Evolutionary conservation across 2,329 filamentous ascomycete species (phyloP).

Genomic region (Harringtonia aguacate): DNA sequence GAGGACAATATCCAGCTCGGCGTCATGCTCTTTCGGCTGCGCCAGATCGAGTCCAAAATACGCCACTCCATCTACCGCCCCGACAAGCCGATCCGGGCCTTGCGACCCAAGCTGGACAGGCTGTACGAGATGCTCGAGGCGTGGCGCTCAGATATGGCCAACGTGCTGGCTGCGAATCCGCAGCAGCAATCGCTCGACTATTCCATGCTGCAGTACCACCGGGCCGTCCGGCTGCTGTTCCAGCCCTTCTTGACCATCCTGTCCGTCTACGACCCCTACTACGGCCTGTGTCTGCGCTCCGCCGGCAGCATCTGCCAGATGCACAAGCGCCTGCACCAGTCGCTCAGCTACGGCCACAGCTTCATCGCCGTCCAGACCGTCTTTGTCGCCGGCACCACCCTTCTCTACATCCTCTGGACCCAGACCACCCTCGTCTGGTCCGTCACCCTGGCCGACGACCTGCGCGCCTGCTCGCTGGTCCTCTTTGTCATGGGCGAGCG

Average conservation of each 20-base stretch:
- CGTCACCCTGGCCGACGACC: constrained; percentile 34
- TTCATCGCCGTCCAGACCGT: constrained; percentile 31
- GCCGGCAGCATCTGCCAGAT: constrained; percentile 30
- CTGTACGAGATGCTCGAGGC: constrained; percentile 33
- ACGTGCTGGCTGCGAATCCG: too few species aligned
- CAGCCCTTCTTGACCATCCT: constrained; percentile 38
- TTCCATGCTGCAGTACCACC: constrained; percentile 36
- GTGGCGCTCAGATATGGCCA: constrained; percentile 19
- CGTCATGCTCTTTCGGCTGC: constrained; percentile 32
- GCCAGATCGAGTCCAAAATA: constrained; percentile 35
- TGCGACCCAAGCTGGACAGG: constrained; percentile 35
- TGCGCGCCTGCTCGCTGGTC: constrained; percentile 35
- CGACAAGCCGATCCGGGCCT: constrained; percentile 29
- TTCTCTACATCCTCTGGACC: constrained; percentile 28
- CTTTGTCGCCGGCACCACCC: constrained; percentile 29
- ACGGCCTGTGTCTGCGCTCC: constrained; percentile 28
- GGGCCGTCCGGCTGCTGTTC: constrained; percentile 35
- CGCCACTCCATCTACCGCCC: constrained; percentile 41
- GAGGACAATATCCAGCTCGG: constrained; percentile 28
- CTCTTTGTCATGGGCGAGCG: constrained; percentile 39
- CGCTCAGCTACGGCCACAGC: constrained; percentile 27
- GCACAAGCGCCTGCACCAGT: constrained; percentile 29
- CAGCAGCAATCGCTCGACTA: too few species aligned
- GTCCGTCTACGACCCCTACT: constrained; percentile 32
- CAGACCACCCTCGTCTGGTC: constrained; percentile 34